Conservation (phyloP, 768 basidiomycete species). For the Russula virescens region DNA sequence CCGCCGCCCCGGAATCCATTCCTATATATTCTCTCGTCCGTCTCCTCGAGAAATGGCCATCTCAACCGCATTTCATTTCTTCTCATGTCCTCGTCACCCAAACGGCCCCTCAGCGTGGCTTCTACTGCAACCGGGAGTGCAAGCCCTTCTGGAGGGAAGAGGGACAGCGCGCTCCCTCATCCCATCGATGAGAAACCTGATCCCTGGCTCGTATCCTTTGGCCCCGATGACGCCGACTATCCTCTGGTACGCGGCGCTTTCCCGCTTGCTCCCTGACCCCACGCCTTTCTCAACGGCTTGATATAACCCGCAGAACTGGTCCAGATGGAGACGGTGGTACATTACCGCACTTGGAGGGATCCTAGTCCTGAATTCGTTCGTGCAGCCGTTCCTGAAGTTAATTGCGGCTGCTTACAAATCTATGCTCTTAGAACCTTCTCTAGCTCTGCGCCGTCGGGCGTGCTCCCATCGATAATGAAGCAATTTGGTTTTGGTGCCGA, state of each 20-base stretch:
- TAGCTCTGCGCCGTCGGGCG: constrained; percentile 51
- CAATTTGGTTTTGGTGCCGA: constrained; percentile 47
- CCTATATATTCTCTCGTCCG: background rate
- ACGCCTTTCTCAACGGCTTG: background rate
- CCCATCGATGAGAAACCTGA: constrained; percentile 9
- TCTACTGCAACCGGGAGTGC: constrained; percentile 9
- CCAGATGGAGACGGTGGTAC: constrained; percentile 42
- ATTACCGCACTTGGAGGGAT: constrained; percentile 44
- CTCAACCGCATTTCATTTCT: background rate
- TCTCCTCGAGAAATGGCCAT: background rate
- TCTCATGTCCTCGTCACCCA: constrained; percentile 8
- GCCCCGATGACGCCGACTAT: constrained; percentile 5
- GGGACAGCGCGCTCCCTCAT: background rate
- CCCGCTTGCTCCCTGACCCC: constrained; percentile 3
- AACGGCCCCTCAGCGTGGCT: constrained; percentile 5
- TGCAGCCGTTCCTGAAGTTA: constrained; percentile 7
- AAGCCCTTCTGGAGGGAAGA: background rate
- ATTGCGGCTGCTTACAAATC: background rate
- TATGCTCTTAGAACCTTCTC: constrained; percentile 47
- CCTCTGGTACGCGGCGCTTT: constrained; percentile 18
- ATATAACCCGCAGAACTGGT: constrained; percentile 43
- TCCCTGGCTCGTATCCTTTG: constrained; percentile 21
- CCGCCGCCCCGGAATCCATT: background rate
- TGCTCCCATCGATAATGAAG: constrained; percentile 39
- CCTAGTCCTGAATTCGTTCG: constrained; percentile 52